Base-by-base conservation (phyloP, 2,329 filamentous ascomycete species). In the Drechslerella stenobrocha region DNA sequence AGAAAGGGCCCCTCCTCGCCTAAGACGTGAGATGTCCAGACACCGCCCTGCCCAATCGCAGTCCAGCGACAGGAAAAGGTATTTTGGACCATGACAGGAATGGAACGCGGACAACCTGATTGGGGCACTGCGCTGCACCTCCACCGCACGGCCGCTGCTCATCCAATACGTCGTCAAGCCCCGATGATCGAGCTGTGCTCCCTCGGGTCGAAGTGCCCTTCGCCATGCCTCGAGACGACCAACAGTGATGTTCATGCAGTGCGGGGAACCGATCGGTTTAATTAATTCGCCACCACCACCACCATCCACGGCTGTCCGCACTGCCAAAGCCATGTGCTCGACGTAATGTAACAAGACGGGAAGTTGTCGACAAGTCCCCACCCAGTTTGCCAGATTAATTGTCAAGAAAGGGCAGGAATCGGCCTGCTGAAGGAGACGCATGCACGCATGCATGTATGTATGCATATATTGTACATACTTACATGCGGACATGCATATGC, bases 331-430 rank as follows among this genome's bases (percentile, higher is more conserved):
- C 63, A 67, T 67, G 63, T 67, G 63, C 55, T 44, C 60, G 37
- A 42, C 18, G 37, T 42, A 46, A 66, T 67, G 63, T 60, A 67
- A 67, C 58, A 67, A 67, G 32, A 60, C 63, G 55, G 63, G 55
- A 56, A 67, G 55, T 60, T 67, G 60, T 67, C 42, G 35, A 26
- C 47, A 46, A 53, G 52, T 28, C 40, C 52, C 30, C 57, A 59
- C 50, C 59, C 40, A 7, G 37, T 18, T n/a, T 18, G 15, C 8
- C 22, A n/a, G 6, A 18, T 42, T 5, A 4, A 26, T 28, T 42
- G 47, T 26, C 61, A 52, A 48, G 60, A 45, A 47, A 20, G 18
- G 3, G 37, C n/a, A 42, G 18, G 22, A 13, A 5, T 47, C 8
- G 6, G 44, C 44, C 28, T 8, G 20, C 23, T 47, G 2, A 5